These are phyloP conservation scores for Geosmithia flava DNA, from an alignment of 2,329 filamentous ascomycete species.

Conservation along the genomic window DNA sequence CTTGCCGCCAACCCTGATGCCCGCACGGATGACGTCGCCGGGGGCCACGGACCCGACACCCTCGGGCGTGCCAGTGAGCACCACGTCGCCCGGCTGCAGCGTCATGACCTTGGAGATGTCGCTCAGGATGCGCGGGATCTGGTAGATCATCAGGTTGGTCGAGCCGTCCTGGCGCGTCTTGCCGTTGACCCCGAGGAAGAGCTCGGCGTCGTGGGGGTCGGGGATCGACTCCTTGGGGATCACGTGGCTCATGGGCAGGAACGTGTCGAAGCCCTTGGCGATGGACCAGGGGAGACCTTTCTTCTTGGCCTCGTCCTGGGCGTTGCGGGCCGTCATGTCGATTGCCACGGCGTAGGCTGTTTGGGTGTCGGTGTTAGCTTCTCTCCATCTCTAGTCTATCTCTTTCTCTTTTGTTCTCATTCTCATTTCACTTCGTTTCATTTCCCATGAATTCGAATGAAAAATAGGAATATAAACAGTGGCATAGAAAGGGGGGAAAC, in stretches of 20 bases:
- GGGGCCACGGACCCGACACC: conserved; percentile 78
- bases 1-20: conserved; percentile 66
- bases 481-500: neutral
- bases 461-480: neutral
- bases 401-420: no score
- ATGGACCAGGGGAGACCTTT: conserved; percentile 92
- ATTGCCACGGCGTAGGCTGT: conserved; percentile 80
- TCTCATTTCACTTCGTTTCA: neutral
- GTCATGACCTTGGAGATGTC: conserved; percentile 96
- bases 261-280: conserved; percentile 96
- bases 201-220: conserved; percentile 77
- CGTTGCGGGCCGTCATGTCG: conserved; percentile 94
- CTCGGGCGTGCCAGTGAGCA: conserved; percentile 95
- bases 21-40: conserved; percentile 79
- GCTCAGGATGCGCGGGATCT: conserved; percentile 73
- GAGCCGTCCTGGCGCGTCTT: conserved; percentile 70
- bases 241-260: conserved; percentile 72
- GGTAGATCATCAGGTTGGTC: conserved; percentile 90
- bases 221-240: conserved; percentile 72
- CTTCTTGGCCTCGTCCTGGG: conserved; percentile 93
- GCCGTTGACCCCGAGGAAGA: conserved; percentile 77
- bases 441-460: neutral
- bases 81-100: conserved; percentile 79
- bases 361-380: conserved; percentile 2
- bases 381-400: no score